phyloP scores from a whole-genome alignment of 768 basidiomycete species.

The Kwoniella heveanensis region DNA sequence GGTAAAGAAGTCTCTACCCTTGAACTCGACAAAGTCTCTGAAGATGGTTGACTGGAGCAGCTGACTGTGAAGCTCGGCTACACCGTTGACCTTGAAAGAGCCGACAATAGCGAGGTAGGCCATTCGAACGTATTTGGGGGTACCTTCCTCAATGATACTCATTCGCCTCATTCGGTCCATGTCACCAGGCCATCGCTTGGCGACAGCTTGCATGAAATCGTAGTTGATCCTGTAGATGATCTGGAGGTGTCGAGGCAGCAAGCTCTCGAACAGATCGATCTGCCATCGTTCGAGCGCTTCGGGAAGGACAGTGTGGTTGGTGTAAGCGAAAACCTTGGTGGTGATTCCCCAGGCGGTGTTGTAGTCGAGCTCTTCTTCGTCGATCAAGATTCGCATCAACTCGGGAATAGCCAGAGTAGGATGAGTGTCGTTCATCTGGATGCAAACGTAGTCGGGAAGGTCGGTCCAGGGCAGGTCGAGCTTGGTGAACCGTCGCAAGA shows the following conservation, averaged over 20 bases:
- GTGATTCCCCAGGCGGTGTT: conserved; percentile 83
- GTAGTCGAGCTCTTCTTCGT: conserved; percentile 88
- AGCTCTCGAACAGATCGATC: conserved; percentile 77
- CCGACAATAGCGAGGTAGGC: conserved; percentile 81
- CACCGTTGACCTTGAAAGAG: conserved; percentile 69
- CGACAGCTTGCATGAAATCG: conserved; percentile 67
- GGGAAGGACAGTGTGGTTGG: conserved; percentile 76
- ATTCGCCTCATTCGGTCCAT: conserved; percentile 76
- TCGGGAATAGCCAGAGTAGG: conserved; percentile 94
- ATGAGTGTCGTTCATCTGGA: conserved; percentile 83
- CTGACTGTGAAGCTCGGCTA: conserved; percentile 92
- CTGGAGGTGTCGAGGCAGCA: conserved; percentile 68
- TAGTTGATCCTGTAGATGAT: conserved; percentile 50
- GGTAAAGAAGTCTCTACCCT: conserved; percentile 69
- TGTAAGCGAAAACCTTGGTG: conserved; percentile 90
- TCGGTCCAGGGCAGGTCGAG: conserved; percentile 74
- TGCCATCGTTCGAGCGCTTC: conserved; percentile 78
- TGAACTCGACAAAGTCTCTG: conserved; percentile 86
- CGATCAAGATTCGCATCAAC: conserved; percentile 79
- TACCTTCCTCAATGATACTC: conserved; percentile 90
- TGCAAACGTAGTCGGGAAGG: conserved; percentile 81
- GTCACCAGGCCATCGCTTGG: conserved; percentile 84
- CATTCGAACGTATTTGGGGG: conserved; percentile 72
- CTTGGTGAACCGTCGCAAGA: conserved; percentile 83
- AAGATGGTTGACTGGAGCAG: conserved; percentile 69